Evolutionary conservation across 2,329 filamentous ascomycete genomes (phyloP).

Genomic region (Aspergillus piperis): DNA sequence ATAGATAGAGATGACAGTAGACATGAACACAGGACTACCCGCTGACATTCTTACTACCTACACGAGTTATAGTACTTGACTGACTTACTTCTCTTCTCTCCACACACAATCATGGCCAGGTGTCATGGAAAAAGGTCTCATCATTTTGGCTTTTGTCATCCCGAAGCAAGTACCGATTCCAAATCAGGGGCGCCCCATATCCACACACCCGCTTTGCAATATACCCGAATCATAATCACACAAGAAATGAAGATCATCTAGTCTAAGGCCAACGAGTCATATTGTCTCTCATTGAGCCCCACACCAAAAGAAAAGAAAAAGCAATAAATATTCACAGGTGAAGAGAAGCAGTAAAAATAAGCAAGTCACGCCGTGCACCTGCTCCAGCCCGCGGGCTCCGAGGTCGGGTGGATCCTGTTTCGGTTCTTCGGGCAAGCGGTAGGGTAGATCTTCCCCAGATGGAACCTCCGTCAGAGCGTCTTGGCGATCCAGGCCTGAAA

Average conservation of each 20-base stretch:
- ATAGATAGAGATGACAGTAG: no score
- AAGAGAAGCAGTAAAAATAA: slow-evolving; percentile 17
- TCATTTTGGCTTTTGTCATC: slow-evolving; percentile 1
- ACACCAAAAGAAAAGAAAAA: slow-evolving; percentile 1
- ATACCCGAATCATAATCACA: slow-evolving; percentile 3
- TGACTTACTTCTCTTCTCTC: background rate
- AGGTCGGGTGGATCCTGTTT: background rate
- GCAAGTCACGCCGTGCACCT: slow-evolving; percentile 9
- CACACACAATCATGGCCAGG: background rate
- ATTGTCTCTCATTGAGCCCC: slow-evolving; percentile 19
- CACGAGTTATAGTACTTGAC: background rate
- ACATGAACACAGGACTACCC: background rate
- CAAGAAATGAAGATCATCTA: slow-evolving; percentile 10
- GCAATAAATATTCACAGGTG: slow-evolving; percentile 25
- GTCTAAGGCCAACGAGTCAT: slow-evolving; percentile 13
- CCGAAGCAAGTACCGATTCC: slow-evolving; percentile 1
- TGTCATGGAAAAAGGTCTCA: slow-evolving; percentile 3
- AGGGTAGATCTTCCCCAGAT: background rate
- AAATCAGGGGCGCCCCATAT: slow-evolving; percentile 18
- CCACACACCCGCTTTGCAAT: slow-evolving; percentile 2
- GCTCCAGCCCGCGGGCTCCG: background rate
- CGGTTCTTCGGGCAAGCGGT: slow-evolving; percentile 1
- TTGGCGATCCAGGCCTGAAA: slow-evolving; percentile 7
- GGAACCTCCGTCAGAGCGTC: background rate
- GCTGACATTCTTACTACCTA: background rate